phyloP scores from a whole-genome alignment of 2,329 filamentous ascomycete species.

The Epichloe sibirici region DNA sequence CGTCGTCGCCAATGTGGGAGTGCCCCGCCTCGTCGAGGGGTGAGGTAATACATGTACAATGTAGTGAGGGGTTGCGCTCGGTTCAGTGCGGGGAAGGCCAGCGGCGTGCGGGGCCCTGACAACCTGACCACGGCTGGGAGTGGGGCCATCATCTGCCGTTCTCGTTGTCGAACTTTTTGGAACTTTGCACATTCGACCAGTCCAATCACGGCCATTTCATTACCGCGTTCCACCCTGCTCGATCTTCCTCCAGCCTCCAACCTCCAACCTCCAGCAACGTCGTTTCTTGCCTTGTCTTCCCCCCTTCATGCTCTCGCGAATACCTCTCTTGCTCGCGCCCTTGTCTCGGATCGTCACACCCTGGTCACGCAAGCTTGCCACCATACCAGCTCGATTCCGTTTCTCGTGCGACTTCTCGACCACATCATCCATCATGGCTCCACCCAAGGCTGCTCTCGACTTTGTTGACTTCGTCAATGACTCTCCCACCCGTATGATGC shows the following conservation, averaged over 20 bases:
- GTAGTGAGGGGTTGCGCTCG: not conserved
- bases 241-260: not conserved
- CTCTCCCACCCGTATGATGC: slow-evolving; percentile 71
- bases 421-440: slow-evolving; percentile 33
- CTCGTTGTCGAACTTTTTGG: slow-evolving; percentile 1
- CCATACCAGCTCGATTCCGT: not conserved
- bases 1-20: too few species aligned
- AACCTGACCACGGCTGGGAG: not conserved
- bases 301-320: slow-evolving; percentile 1
- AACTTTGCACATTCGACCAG: not conserved
- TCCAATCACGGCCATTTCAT: not conserved
- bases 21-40: not conserved
- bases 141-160: not conserved
- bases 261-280: not conserved
- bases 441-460: slow-evolving; percentile 54
- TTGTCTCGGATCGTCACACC: not conserved
- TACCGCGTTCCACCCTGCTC: not conserved
- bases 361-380: not conserved
- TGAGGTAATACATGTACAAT: too few species aligned
- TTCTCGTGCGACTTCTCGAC: slow-evolving; percentile 13
- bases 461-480: slow-evolving; percentile 91
- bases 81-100: not conserved
- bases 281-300: not conserved
- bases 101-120: not conserved
- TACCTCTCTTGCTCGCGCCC: not conserved